Percentiles rank a stretch among this genome's conserved stretches.
phyloP scores from a whole-genome alignment of 163 green algal species.

The Volvox carteri region DNA sequence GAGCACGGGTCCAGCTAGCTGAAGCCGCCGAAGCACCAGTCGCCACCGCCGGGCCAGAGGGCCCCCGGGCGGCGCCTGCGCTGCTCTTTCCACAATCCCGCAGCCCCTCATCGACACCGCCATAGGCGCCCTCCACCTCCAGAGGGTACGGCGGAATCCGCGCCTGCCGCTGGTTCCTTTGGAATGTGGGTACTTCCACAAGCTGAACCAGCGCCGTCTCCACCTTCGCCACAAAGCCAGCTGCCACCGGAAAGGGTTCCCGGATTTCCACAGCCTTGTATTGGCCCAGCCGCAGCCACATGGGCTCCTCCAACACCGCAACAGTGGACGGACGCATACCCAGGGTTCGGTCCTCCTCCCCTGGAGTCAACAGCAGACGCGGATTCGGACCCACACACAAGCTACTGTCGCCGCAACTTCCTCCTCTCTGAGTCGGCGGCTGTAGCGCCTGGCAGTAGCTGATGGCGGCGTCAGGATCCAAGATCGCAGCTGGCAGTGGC shows the following conservation, averaged over 20 bases:
- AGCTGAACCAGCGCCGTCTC: constrained; percentile 53
- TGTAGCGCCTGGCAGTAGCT: constrained; percentile 52
- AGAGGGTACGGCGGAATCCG: constrained; percentile 48
- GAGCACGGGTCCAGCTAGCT: too few relatives aligned
- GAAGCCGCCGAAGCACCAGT: too few relatives aligned
- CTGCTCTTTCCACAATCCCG: too few relatives aligned
- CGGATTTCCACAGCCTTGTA: background rate
- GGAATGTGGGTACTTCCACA: too few relatives aligned
- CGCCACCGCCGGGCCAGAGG: too few relatives aligned
- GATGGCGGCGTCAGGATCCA: constrained; percentile 48
- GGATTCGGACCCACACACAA: constrained; percentile 14
- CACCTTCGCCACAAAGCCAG: background rate
- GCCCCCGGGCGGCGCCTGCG: too few relatives aligned
- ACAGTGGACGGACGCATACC: background rate
- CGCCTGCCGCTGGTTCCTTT: too few relatives aligned
- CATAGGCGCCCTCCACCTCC: too few relatives aligned
- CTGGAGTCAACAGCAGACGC: constrained; percentile 39
- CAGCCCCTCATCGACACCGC: too few relatives aligned
- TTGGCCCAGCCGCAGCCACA: background rate
- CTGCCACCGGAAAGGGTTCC: constrained; percentile 47
- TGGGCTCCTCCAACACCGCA: background rate
- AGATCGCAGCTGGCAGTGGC: too few relatives aligned
- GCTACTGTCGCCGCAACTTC: background rate
- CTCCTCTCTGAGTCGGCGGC: background rate
- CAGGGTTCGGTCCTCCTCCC: constrained; percentile 56